A percentile compares a stretch with the other conserved stretches of the same genome.
Evolutionary conservation across 345 rosid genomes (phyloP).

Genomic region (Brassica nigra): DNA sequence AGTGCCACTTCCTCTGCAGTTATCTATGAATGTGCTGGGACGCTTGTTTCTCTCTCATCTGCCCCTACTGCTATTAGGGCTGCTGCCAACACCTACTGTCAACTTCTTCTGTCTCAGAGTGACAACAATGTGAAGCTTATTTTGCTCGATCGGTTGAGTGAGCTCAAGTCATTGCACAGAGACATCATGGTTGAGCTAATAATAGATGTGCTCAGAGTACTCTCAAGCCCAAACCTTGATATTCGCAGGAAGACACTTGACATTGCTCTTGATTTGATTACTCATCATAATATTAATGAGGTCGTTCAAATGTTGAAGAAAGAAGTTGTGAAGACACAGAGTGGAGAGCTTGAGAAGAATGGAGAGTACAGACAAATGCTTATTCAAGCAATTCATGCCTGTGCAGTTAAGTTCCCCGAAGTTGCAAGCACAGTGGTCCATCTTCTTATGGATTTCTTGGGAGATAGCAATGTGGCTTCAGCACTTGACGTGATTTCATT

Average conservation of each 20-base stretch:
- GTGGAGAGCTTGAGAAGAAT: conserved; percentile 87
- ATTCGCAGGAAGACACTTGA: conserved; percentile 84
- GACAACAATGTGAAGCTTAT: conserved; percentile 92
- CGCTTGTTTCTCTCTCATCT: conserved; percentile 86
- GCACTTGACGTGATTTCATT: conserved; percentile 78
- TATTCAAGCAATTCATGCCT: conserved; percentile 87
- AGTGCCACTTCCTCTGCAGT: conserved; percentile 76
- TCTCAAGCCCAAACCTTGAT: conserved; percentile 83
- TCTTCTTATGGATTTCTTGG: conserved; percentile 88
- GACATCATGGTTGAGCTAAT: conserved; percentile 85
- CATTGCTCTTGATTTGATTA: conserved; percentile 79
- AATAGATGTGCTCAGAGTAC: conserved; percentile 94
- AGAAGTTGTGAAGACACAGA: conserved; percentile 90
- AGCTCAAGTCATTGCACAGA: conserved; percentile 68
- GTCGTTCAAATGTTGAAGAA: conserved; percentile 80
- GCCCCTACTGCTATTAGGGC: conserved; percentile 87
- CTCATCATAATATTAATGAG: conserved; percentile 75
- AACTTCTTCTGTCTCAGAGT: conserved; percentile 83
- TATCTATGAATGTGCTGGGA: conserved; percentile 71
- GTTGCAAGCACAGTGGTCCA: conserved; percentile 95
- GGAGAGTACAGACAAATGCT: conserved; percentile 94
- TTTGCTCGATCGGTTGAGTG: conserved; percentile 78
- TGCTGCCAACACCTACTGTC: conserved; percentile 83
- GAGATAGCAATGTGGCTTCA: conserved; percentile 86
- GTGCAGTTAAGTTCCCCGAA: conserved; percentile 90